Percentiles rank a stretch among this genome's conserved stretches.
Conservation (phyloP, 306 rosid species). For the Malus asiatica region DNA sequence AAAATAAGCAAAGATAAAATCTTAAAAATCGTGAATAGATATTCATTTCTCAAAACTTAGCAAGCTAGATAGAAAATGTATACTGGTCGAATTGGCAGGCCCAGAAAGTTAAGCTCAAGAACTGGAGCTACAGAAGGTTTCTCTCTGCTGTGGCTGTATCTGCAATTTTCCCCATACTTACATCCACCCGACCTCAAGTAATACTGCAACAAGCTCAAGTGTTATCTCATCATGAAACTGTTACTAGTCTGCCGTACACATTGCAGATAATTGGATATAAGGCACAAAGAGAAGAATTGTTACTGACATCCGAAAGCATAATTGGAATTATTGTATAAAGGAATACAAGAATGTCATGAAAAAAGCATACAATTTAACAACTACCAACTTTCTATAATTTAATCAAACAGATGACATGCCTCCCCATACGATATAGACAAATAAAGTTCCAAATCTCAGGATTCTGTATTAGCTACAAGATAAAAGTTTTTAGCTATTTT, state of each 20-base stretch:
- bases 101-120: constrained; percentile 70
- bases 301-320: not conserved
- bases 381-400: not conserved
- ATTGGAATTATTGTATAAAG: too few relatives aligned
- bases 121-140: constrained; percentile 25
- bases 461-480: not conserved
- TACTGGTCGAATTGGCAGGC: constrained; percentile 91
- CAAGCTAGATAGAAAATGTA: not conserved
- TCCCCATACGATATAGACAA: not conserved
- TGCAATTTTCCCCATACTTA: constrained; percentile 77
- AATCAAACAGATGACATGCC: not conserved
- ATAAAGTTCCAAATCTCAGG: not conserved
- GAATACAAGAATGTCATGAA: too few relatives aligned
- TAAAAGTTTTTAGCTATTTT: not conserved
- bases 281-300: constrained; percentile 3
- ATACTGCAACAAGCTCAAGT: constrained; percentile 54
- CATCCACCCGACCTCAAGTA: constrained; percentile 84
- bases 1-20: not conserved
- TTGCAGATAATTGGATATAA: not conserved
- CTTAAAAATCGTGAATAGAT: not conserved
- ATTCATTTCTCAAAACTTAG: not conserved
- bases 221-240: constrained; percentile 4
- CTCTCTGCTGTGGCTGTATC: constrained; percentile 64
- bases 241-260: constrained; percentile 17
- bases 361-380: too few relatives aligned